Evolutionary conservation across 2,329 filamentous ascomycete genomes (phyloP).

Genomic region (Aspergillus neoniger): DNA sequence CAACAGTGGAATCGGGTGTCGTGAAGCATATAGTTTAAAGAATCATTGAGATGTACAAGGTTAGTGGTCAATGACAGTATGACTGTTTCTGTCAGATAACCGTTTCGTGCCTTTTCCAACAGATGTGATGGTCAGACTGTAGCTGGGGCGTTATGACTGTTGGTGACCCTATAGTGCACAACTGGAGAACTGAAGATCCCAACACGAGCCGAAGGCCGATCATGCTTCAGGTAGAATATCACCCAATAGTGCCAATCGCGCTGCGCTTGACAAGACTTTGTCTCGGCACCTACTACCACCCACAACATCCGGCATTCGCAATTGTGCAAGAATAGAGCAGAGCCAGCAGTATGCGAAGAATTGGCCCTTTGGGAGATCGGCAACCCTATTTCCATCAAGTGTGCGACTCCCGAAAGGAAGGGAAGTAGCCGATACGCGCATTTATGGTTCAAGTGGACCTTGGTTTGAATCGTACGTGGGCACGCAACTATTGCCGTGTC

Average conservation of each 20-base stretch:
- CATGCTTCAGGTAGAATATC: not conserved
- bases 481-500: not conserved
- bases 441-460: conserved; percentile 7
- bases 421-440: conserved; percentile 6
- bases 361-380: conserved; percentile 4
- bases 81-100: not conserved
- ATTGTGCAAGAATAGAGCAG: not conserved
- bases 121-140: not conserved
- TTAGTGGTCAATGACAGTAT: not conserved
- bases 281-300: not conserved
- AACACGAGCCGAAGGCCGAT: not conserved
- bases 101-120: not conserved
- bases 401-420: conserved; percentile 1
- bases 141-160: not conserved
- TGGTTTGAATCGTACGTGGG: conserved; percentile 2
- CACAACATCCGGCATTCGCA: not conserved
- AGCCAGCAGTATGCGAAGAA: not conserved
- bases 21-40: not conserved
- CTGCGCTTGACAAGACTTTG: not conserved
- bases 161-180: not conserved
- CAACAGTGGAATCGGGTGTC: not conserved
- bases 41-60: too few species aligned
- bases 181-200: not conserved
- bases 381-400: conserved; percentile 11
- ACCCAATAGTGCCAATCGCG: not conserved